Base-by-base conservation (phyloP, 306 rosid genomes). In the Lablab purpureus region DNA sequence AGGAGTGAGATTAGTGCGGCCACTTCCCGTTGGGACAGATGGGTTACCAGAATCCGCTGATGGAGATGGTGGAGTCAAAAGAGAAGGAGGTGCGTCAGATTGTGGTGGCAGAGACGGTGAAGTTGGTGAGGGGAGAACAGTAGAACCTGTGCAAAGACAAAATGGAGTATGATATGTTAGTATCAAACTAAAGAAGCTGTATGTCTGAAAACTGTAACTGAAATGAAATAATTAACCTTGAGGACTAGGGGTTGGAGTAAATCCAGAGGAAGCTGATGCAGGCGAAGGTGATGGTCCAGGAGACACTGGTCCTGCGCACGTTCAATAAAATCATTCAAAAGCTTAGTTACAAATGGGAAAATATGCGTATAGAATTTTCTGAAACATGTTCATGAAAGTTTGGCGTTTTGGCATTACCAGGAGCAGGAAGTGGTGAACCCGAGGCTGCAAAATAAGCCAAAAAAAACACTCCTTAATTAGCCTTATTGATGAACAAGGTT, bases 391-490 rank as follows among this genome's bases (percentile, higher is more conserved):
- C 50, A 50, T 56, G 41, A 3, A 55, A 28, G 15, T 3, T 36
- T 67, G 22, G 67, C 18, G 32, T 51, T 25, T 41, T 77, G 50
- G 51, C 81, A 41, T 74, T 85, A 94, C 98, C 97, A 75, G 92
- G 97, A 85, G 97, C 88, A 72, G 96, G 88, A 76, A 85, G 67
- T 23, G 95, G 94, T 22, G 91, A 75, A 64, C 78, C 87, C 6
- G 85, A 15, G 72, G 93, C 99, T 89, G 95, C 87, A 84, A 73
- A 71, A 14, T 9, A 41, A 28, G 11, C 4, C 23, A 0, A 55
- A 21, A 63, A 10, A 55, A 1, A 56, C 34, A 11, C 34, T 23
- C 36, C 64, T 58, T 58, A 17, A 17, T 49, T 49, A 58, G 36
- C 1, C 5, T 58, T 13, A 58, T 8, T 17, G 68, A 32, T 30